Base-by-base conservation (phyloP, 2,329 filamentous ascomycete species). In the Magnaporthales sp. region DNA sequence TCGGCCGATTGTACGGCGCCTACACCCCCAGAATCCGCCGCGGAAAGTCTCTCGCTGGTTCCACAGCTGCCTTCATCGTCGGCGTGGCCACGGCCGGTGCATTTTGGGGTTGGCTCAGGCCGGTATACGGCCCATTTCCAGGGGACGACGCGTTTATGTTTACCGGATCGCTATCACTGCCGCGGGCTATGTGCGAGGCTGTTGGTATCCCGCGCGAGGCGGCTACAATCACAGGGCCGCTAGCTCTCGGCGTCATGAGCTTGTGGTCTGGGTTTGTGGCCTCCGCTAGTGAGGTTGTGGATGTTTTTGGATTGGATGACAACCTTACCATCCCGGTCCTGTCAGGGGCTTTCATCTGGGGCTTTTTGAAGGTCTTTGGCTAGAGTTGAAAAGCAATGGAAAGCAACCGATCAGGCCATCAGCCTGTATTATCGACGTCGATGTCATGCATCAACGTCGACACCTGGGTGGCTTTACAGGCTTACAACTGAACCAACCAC, bases 241-340 rank as follows among this genome's bases (percentile, higher is more conserved):
- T 89, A 68, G 95, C 95, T 1, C 81, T 98, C 46, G 89, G 87
- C 4, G 81, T 92, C 67, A 88, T 98, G 86, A 92, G 92, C 74
- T 70, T 97, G 54, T 92, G 91, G 80, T 93, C 93, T 7, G 95
- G 95, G n/a, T 78, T 98, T 60, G 87, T 94, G 66, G 95, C 93
- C 58, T 92, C 93, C 67, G 88, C 89, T 61, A 97, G 93, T 74
- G 95, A 99, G 78, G 90, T 94, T 19, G 84, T 97, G 62, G 93
- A 99, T 78, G 74, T 98, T 0, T 97, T 93, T 75, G 92, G 93
- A 63, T 93, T 92, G 91, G 95, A 99, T 74, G 95, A 99, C 79
- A 99, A 99, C 78, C 81, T 99, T 72, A 98, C 94, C 64, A 99
- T 99, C 77, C 95, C 95, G 2, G 88, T 96, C 29, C 82, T 99